Evolutionary conservation across 176 grass and related monocot species (phyloP), one percentile per base, ranked within the genome.

Genomic region (Stipa capillata): DNA sequence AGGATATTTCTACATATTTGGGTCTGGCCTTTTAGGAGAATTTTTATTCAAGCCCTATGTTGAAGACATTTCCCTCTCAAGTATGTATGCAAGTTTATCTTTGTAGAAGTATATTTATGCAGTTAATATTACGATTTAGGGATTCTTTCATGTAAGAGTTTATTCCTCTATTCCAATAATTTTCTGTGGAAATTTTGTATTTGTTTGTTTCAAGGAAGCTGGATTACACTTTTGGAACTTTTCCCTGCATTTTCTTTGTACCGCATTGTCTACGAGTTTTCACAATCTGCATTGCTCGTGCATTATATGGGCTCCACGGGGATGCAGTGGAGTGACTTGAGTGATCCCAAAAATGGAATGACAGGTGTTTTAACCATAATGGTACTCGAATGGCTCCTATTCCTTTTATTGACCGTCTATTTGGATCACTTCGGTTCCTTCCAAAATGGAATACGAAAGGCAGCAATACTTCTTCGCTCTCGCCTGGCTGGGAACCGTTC

Each of bases 1-100:
- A 82, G 90, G 81, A 79, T 91, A 97, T 63, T 91, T 97, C 36
- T 97, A 97, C 81, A 85, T 93, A 82, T 71, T 91, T 83, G 88
- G 72, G 23, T 83, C 74, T 2, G 91, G 94, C 10, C 70, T 97
- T 57, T 58, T 97, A 65, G 91, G 83, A 76, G 17, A 74, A 17
- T 80, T 71, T 76, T 52, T 97, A 14, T 87, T 97, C 80, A 76
- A 79, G 45, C 48, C 44, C 17, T 93, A 91, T 42, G 35, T 97
- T 25, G 69, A 93, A 91, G 90, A 93, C 77, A 4, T 76, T 82
- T 85, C 50, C 56, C 52, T 91, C 76, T 80, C 91, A 83, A 89
- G 94, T 97, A 93, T 81, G 84, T 48, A 75, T 16, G 69, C 17
- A 65, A 79, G 20, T 62, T 71, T 64, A 58, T 49, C 44, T n/a